Evolutionary conservation across 2,329 filamentous ascomycete genomes (phyloP).

Genomic region (Botrytis cinerea): DNA sequence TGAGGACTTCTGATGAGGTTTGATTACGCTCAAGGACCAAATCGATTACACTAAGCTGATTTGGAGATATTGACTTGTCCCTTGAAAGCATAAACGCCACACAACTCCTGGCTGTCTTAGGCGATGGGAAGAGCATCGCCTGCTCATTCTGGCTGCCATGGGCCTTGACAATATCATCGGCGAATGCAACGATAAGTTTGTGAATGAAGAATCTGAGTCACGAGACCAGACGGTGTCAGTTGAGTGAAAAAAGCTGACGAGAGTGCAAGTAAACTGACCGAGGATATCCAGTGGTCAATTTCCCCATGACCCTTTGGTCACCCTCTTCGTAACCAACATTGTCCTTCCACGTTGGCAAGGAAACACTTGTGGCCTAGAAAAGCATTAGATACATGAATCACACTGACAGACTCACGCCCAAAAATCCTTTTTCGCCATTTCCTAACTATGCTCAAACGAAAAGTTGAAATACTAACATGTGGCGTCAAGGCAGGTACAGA

Average conservation of each 20-base stretch:
- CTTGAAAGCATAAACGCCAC: slow-evolving; percentile 68
- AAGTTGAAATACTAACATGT: slow-evolving; percentile 38
- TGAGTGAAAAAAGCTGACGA: slow-evolving; percentile 17
- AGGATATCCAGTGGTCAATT: slow-evolving; percentile 90
- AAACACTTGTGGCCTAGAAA: slow-evolving; percentile 91
- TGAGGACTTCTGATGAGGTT: slow-evolving; percentile 53
- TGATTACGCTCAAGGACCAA: slow-evolving; percentile 62
- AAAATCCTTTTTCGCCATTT: not conserved
- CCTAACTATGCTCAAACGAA: not conserved
- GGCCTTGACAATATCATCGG: slow-evolving; percentile 63
- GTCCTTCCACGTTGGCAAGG: slow-evolving; percentile 86
- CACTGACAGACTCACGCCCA: slow-evolving; percentile 24
- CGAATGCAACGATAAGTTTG: slow-evolving; percentile 74
- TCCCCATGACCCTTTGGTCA: slow-evolving; percentile 78
- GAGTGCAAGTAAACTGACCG: slow-evolving; percentile 51
- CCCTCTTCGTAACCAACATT: slow-evolving; percentile 96
- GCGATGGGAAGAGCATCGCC: slow-evolving; percentile 82
- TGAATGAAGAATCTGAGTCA: slow-evolving; percentile 82
- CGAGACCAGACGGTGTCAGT: slow-evolving; percentile 31
- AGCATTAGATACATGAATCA: slow-evolving; percentile 3
- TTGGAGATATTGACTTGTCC: slow-evolving; percentile 52
- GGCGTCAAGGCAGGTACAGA: slow-evolving; percentile 42
- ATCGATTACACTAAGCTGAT: slow-evolving; percentile 58
- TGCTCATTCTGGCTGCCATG: slow-evolving; percentile 63
- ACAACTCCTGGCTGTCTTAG: slow-evolving; percentile 69